Evolutionary conservation across 148 eudicot genomes (phyloP).

Genomic region (Vaccinium darrowii): DNA sequence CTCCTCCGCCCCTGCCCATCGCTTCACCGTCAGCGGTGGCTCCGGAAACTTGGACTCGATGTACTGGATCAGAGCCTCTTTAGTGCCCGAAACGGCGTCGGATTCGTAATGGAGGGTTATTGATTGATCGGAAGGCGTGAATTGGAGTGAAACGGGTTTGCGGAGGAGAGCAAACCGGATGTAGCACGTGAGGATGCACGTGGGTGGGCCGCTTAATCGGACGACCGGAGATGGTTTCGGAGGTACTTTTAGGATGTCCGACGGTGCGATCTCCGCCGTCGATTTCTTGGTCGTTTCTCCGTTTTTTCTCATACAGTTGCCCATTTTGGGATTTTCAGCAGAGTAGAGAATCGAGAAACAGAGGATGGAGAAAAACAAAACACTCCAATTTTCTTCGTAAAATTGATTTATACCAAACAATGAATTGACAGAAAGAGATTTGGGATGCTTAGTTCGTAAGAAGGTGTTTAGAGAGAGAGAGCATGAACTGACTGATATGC

Average conservation of each 20-base stretch:
- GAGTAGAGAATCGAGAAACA: neutral
- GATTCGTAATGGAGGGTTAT: neutral
- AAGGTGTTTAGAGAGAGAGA: neutral
- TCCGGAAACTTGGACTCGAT: neutral
- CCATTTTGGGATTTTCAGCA: neutral
- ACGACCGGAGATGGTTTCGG: neutral
- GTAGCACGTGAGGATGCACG: constrained; percentile 2
- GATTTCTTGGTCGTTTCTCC: neutral
- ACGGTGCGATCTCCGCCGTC: neutral
- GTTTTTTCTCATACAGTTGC: neutral
- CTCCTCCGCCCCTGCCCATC: neutral
- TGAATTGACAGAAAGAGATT: neutral
- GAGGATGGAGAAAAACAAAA: neutral
- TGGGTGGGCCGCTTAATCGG: neutral
- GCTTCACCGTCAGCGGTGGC: neutral
- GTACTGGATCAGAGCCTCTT: neutral
- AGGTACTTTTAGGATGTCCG: neutral
- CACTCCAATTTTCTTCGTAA: no score
- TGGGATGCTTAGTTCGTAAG: constrained; percentile 12
- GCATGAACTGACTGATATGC: neutral
- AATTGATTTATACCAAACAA: neutral
- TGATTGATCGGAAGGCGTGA: neutral
- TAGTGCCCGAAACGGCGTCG: constrained; percentile 4
- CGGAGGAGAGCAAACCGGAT: neutral
- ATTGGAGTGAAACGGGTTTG: neutral